Conservation (phyloP, 306 rosid species). For the Inga oerstediana region DNA sequence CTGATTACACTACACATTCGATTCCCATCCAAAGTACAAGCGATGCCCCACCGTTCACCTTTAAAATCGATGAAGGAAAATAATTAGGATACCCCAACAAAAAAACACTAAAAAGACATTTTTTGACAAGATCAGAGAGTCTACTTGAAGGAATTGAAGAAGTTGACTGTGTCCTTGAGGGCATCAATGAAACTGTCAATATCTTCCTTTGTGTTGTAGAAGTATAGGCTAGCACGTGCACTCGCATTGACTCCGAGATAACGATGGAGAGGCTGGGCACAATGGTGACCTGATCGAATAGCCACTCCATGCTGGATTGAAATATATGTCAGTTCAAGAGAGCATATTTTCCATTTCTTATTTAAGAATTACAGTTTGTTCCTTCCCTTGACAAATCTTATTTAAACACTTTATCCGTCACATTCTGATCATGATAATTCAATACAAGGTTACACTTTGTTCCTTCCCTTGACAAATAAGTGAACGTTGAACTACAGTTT, state of each 20-base stretch:
- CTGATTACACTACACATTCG: not conserved
- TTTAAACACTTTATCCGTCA: not conserved
- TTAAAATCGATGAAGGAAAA: not conserved
- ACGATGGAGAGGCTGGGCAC: conserved; percentile 96
- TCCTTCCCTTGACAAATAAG: not conserved
- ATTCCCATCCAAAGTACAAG: not conserved
- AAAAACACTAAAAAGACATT: not conserved
- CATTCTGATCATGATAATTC: not conserved
- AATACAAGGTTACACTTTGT: not conserved
- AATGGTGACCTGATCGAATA: conserved; percentile 95
- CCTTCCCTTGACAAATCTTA: not conserved
- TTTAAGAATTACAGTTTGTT: not conserved
- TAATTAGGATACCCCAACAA: not conserved
- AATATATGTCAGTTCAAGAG: conserved; percentile 21
- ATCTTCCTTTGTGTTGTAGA: conserved; percentile 88
- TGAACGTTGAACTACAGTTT: not conserved
- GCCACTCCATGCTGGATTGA: conserved; percentile 93
- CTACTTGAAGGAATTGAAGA: conserved; percentile 82
- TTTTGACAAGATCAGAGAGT: not conserved
- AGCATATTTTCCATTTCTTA: not conserved
- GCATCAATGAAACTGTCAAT: conserved; percentile 70
- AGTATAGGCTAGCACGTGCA: conserved; percentile 86
- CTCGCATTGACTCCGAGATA: conserved; percentile 69
- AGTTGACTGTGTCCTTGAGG: conserved; percentile 68
- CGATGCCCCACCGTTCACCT: not conserved